phyloP scores from a whole-genome alignment of 2,329 filamentous ascomycete genomes.

The Epicoccum nigrum region DNA sequence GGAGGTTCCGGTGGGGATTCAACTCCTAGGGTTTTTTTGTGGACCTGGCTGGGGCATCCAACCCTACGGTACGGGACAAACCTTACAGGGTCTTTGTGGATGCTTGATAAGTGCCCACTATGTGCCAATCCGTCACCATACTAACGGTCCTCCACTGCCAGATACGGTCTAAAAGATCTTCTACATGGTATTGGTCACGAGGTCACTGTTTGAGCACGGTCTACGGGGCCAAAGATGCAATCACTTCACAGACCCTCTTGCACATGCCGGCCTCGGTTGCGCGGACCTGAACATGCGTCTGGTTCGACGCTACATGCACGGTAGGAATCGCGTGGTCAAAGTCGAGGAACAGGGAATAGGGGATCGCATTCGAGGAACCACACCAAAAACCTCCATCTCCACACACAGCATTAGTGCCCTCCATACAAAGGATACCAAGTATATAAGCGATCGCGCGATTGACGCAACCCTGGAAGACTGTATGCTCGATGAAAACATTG shows the following conservation, averaged over 20 bases:
- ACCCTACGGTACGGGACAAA: slow-evolving; percentile 1
- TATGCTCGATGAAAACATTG: slow-evolving; percentile 35
- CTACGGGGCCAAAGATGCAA: too few species aligned
- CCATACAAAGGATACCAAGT: slow-evolving; percentile 34
- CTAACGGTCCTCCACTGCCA: too few species aligned
- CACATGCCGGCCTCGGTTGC: background rate
- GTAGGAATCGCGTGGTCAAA: slow-evolving; percentile 33
- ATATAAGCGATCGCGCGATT: slow-evolving; percentile 22
- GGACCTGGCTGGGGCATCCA: slow-evolving; percentile 15
- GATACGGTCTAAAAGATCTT: too few species aligned
- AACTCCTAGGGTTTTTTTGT: slow-evolving; percentile 5
- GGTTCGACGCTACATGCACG: slow-evolving; percentile 19
- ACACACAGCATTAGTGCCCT: slow-evolving; percentile 27
- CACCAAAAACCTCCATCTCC: slow-evolving; percentile 30
- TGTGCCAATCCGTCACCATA: too few species aligned
- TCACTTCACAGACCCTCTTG: background rate
- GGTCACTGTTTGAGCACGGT: too few species aligned
- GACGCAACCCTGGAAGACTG: slow-evolving; percentile 26
- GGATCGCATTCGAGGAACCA: slow-evolving; percentile 43
- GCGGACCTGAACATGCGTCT: background rate
- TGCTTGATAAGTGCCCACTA: background rate
- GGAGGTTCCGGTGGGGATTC: slow-evolving; percentile 5
- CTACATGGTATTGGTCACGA: too few species aligned
- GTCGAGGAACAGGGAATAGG: slow-evolving; percentile 43
- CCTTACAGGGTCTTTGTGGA: slow-evolving; percentile 1